phyloP scores from a whole-genome alignment of 352 stramenopile species.

The Pythium sukuiense region DNA sequence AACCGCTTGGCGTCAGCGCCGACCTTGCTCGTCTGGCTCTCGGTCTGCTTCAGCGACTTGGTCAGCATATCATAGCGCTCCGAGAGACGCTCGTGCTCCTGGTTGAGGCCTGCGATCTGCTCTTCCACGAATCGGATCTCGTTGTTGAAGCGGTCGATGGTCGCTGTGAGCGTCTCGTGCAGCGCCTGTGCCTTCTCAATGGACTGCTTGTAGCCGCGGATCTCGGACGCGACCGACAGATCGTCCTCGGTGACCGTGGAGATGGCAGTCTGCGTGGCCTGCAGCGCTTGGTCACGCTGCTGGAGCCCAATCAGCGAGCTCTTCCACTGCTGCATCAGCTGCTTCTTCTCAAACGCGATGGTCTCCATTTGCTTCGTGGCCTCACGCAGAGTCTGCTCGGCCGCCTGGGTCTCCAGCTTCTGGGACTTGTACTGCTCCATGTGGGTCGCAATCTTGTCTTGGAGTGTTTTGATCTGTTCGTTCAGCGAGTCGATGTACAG shows the following conservation, averaged over 20 bases:
- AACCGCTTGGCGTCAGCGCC: conserved; percentile 63
- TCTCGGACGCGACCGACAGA: conserved; percentile 79
- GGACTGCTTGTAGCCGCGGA: conserved; percentile 85
- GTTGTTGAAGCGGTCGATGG: conserved; percentile 85
- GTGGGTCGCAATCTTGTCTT: conserved; percentile 85
- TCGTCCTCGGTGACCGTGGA: conserved; percentile 81
- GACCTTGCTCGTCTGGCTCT: conserved; percentile 76
- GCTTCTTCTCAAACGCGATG: conserved; percentile 95
- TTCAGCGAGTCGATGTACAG: conserved; percentile 93
- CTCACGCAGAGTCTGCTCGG: conserved; percentile 87
- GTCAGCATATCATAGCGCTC: conserved; percentile 87
- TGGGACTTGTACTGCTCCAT: conserved; percentile 85
- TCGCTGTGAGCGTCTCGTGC: conserved; percentile 84
- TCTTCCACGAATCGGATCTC: conserved; percentile 77
- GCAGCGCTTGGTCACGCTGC: conserved; percentile 90
- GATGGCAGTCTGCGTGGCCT: conserved; percentile 86
- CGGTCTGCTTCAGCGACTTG: conserved; percentile 87
- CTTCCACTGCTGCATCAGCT: conserved; percentile 95
- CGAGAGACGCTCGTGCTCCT: conserved; percentile 73
- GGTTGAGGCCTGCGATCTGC: conserved; percentile 50
- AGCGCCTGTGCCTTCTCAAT: conserved; percentile 79
- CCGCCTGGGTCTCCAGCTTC: conserved; percentile 81
- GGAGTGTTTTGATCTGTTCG: conserved; percentile 85
- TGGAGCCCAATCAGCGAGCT: conserved; percentile 90
- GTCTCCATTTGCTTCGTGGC: conserved; percentile 90